Percentiles rank a stretch among this genome's conserved stretches.
phyloP scores from a whole-genome alignment of 139 green algal species.

The Chlorella vulgaris region DNA sequence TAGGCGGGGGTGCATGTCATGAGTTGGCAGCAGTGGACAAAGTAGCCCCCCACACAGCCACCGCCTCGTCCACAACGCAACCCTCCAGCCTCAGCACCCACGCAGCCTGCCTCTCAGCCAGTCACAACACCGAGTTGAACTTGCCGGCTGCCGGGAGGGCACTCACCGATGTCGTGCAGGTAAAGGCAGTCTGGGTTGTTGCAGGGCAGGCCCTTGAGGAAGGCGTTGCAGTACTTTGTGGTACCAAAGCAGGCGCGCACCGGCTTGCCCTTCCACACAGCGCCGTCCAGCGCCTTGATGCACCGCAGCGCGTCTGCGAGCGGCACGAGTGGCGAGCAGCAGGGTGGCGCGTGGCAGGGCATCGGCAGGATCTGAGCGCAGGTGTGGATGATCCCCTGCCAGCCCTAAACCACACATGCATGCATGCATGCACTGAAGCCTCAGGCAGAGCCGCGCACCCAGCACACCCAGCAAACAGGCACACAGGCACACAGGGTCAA shows the following conservation, averaged over 20 bases:
- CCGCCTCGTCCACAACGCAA: no score
- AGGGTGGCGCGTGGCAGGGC: not conserved
- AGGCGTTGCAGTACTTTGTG: slow-evolving; percentile 97
- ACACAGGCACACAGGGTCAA: no score
- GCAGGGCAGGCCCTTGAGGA: slow-evolving; percentile 84
- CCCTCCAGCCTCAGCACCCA: no score
- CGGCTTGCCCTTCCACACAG: slow-evolving; percentile 68
- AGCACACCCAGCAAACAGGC: no score
- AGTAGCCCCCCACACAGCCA: no score
- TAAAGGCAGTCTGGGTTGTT: slow-evolving; percentile 94
- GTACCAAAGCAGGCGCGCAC: slow-evolving; percentile 91
- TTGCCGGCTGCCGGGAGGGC: no score
- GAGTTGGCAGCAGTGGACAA: not conserved
- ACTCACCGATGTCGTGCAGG: slow-evolving; percentile 82
- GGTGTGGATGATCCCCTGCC: no score
- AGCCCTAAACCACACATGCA: no score
- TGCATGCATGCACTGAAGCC: no score
- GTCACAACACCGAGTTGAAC: no score
- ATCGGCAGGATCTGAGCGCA: not conserved
- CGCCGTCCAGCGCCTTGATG: slow-evolving; percentile 82
- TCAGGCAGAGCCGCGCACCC: no score
- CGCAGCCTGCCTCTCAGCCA: no score
- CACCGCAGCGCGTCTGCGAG: slow-evolving; percentile 77
- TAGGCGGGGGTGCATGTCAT: not conserved
- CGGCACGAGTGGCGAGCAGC: not conserved